Percentiles rank a stretch among this genome's conserved stretches.
phyloP scores from a whole-genome alignment of 2,329 filamentous ascomycete species.

The Alternaria ventricosa region DNA sequence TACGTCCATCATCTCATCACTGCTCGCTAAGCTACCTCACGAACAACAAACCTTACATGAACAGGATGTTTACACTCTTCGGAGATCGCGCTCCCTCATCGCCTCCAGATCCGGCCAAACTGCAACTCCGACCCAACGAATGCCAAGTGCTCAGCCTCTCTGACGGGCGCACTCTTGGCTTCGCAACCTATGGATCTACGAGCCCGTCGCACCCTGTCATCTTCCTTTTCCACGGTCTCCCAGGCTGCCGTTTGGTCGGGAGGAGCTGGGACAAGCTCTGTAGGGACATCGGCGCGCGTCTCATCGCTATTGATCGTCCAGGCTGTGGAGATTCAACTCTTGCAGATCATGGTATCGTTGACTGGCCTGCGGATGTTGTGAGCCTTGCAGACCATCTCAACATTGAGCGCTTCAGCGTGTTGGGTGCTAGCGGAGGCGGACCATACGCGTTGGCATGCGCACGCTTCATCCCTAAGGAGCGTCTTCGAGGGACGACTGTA shows the following conservation, averaged over 20 bases:
- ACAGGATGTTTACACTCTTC: conserved; percentile 9
- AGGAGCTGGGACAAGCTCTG: conserved; percentile 37
- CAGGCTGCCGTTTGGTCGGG: conserved; percentile 50
- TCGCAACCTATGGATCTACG: conserved; percentile 49
- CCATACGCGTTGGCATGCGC: conserved; percentile 58
- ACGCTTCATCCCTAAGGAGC: conserved; percentile 37
- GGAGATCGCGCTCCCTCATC: conserved; percentile 16
- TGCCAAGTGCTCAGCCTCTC: conserved; percentile 25
- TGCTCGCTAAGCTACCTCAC: not conserved
- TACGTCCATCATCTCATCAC: not conserved
- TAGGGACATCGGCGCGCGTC: conserved; percentile 38
- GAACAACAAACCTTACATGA: too few species aligned
- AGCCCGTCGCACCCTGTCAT: conserved; percentile 45
- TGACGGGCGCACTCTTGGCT: conserved; percentile 49
- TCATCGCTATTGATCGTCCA: conserved; percentile 53
- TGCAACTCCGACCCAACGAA: conserved; percentile 19
- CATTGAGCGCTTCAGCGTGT: conserved; percentile 49
- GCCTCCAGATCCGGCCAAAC: conserved; percentile 23
- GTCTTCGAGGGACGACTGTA: conserved; percentile 23
- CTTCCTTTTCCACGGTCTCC: conserved; percentile 53
- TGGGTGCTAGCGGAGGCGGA: conserved; percentile 56
- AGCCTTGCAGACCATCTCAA: conserved; percentile 49
- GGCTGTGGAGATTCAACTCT: conserved; percentile 51
- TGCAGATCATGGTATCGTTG: conserved; percentile 22
- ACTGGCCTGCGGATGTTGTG: conserved; percentile 52